Percentiles rank a stretch among this genome's conserved stretches.
These are phyloP conservation scores for Trichoderma afroharzianum DNA, from an alignment of 2,329 filamentous ascomycete genomes.

Conservation along the genomic window DNA sequence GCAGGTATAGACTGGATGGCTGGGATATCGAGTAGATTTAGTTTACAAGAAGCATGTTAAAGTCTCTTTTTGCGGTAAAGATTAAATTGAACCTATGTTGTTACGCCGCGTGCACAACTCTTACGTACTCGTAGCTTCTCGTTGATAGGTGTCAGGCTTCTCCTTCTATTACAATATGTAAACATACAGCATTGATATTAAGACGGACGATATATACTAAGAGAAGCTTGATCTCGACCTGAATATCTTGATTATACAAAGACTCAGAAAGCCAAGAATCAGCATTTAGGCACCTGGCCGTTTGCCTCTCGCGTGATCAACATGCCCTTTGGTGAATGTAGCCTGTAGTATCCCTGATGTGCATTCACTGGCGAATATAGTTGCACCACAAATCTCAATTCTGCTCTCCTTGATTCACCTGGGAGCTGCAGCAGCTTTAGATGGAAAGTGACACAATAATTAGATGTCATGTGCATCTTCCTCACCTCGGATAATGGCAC, in stretches of 20 bases:
- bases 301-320: not conserved
- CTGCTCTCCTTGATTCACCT: not conserved
- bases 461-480: not conserved
- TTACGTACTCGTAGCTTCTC: not conserved
- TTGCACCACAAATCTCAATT: too few relatives aligned
- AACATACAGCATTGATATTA: not conserved
- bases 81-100: not conserved
- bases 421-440: not conserved
- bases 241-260: not conserved
- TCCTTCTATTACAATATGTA: not conserved
- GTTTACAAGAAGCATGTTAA: not conserved
- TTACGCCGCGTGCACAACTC: not conserved
- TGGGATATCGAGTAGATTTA: not conserved
- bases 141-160: not conserved
- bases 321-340: not conserved
- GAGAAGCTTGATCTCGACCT: not conserved
- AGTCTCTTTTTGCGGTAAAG: not conserved
- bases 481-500: not conserved
- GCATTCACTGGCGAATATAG: not conserved
- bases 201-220: not conserved
- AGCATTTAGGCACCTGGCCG: not conserved
- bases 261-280: not conserved
- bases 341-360: too few relatives aligned
- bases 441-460: not conserved
- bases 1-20: not conserved